Evolutionary conservation across 1,139 yeast genomes (phyloP).

Genomic region (Debaryomyces coudertii): DNA sequence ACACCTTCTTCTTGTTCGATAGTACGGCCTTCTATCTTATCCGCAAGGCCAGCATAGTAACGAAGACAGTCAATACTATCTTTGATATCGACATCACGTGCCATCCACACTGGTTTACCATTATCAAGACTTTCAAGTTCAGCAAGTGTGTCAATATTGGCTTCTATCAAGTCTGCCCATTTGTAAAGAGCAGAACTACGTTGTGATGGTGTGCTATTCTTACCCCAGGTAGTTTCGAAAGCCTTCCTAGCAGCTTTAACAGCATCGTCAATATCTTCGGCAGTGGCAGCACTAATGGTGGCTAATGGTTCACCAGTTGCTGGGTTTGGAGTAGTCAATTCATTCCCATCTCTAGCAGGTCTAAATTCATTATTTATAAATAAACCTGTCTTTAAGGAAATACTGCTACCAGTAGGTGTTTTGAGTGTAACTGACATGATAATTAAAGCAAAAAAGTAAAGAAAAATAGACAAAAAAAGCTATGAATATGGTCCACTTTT

Average conservation of each 20-base stretch:
- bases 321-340: slow-evolving; percentile 57
- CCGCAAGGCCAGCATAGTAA: slow-evolving; percentile 76
- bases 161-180: slow-evolving; percentile 58
- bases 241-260: slow-evolving; percentile 61
- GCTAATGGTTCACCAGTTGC: slow-evolving; percentile 59
- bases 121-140: slow-evolving; percentile 70
- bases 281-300: slow-evolving; percentile 56
- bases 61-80: slow-evolving; percentile 55
- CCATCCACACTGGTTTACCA: slow-evolving; percentile 62
- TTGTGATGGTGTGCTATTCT: slow-evolving; percentile 38
- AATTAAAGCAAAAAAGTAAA: not conserved
- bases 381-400: slow-evolving; percentile 47
- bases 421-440: slow-evolving; percentile 17
- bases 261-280: slow-evolving; percentile 60
- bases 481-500: too few species aligned
- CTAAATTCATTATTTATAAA: slow-evolving; percentile 72
- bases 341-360: slow-evolving; percentile 49
- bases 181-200: slow-evolving; percentile 53
- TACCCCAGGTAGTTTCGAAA: slow-evolving; percentile 43
- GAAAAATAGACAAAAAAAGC: not conserved
- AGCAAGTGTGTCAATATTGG: slow-evolving; percentile 53
- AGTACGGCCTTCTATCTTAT: slow-evolving; percentile 64
- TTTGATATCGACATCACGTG: slow-evolving; percentile 45
- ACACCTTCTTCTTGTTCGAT: slow-evolving; percentile 70
- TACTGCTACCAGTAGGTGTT: slow-evolving; percentile 18